Base-by-base conservation (phyloP, 192 early-diverging fungal genomes). In the Coemansia sp. region DNA sequence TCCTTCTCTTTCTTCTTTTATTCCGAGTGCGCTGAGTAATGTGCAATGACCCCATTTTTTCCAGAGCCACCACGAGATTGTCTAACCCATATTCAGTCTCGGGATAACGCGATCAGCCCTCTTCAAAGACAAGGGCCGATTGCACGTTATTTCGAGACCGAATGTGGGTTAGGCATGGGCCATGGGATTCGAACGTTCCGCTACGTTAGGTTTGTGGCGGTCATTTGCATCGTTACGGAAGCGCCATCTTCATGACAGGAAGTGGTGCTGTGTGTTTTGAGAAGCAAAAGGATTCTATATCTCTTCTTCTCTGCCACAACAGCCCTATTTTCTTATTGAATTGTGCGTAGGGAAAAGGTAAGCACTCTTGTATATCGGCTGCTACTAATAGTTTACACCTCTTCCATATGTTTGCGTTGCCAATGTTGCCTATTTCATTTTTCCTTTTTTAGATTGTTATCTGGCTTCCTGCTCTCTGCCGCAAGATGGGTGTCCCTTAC, bases 401-500 rank as follows among this genome's bases (percentile, higher is more conserved):
- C n/a, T n/a, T n/a, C n/a, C n/a, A n/a, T n/a, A n/a, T n/a, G n/a
- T n/a, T n/a, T n/a, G 39, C 2, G 39, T 40, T 40, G 39, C 10
- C 39, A 46, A 18, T 46, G 45, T 30, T 23, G 1, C 33, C 31
- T 49, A 31, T 46, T 25, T 68, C 7, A 5, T 55, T 58, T 52
- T 12, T 43, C 13, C 10, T 61, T 20, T n/a, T 33, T 26, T 71
- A 84, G 87, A 78, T 99, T 61, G 96, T 99, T 70, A 77, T 99
- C 72, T 99, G 93, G 93, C 90, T 99, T 74, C 97, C 97, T 60
- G 97, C 96, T 68, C 91, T 99, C 59, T 99, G 97, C 91, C 92
- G 95, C 77, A 99, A 99, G 92, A 97, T 97, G 96, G 94, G 93
- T 81, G 86, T 99, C 81, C 97, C 97, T 61, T 99, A 99, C 90